Base-by-base conservation (phyloP, 2,329 filamentous ascomycete species). In the Sordariomycetes sp. region DNA sequence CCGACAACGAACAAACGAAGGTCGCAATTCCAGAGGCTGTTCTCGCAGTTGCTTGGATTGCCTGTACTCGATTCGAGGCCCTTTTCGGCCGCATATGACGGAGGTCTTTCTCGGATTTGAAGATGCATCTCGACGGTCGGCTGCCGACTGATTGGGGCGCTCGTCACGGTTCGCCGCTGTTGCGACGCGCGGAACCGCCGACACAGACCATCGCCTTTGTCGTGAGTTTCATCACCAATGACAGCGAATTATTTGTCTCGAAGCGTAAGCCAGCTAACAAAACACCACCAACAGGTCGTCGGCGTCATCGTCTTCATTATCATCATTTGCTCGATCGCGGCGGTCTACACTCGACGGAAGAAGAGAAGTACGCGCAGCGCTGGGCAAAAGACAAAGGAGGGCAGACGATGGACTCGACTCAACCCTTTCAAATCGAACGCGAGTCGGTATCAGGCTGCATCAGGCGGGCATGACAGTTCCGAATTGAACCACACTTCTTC, bases 381-480 rank as follows among this genome's bases (percentile, higher is more conserved):
- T 8, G 25, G 25, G 17, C 25, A 28, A 14, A 28, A n/a, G 17
- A n/a, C 4, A 3, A n/a, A 28, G 17, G 14, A n/a, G n/a, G 8
- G 7, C 5, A 28, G 12, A 14, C 25, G 25, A 6, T 28, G 25
- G 25, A 4, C 25, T 3, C 14, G 25, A n/a, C n/a, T 28, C n/a
- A 28, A 28, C 25, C 25, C 25, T 16, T 28, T 28, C 25, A 28
- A 28, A 14, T 28, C 25, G 12, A 28, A 28, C 14, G 25, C n/a
- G 8, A 14, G 25, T 28, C 25, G 25, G 8, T 38, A 38, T 21
- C 14, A 35, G 29, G 11, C 32, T 18, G 23, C 36, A 4, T 31
- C 28, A 8, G 32, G 23, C 17, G 36, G n/a, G n/a, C n/a, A 35
- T 14, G 36, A 38, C 18, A 32, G 29, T 19, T 23, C 30, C 8